Conservation (phyloP, 192 early-diverging fungal genomes). For the Coemansia sp. region DNA sequence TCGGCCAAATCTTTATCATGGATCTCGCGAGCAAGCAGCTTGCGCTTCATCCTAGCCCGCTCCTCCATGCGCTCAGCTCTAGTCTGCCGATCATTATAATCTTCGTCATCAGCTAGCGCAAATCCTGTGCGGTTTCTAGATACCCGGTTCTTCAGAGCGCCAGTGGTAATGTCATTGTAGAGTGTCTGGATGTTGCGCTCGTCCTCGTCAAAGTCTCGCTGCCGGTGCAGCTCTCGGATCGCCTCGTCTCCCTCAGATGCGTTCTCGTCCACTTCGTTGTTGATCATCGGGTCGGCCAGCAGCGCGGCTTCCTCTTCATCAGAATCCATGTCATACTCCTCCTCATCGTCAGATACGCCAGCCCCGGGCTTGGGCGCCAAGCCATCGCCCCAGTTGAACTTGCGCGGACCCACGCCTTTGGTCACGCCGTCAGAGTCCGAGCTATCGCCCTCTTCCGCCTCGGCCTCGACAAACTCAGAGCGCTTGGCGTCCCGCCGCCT, state of each 20-base stretch:
- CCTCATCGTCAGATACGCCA: constrained; percentile 18
- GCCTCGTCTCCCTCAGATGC: constrained; percentile 25
- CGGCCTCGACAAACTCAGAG: constrained; percentile 56
- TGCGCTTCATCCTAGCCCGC: constrained; percentile 19
- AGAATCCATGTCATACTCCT: constrained; percentile 40
- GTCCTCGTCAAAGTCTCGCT: constrained; percentile 45
- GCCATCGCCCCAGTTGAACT: constrained; percentile 43
- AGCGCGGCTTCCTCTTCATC: constrained; percentile 45
- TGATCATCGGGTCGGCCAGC: constrained; percentile 50
- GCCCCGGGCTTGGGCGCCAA: not conserved
- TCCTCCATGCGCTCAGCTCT: constrained; percentile 54
- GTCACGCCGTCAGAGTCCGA: constrained; percentile 33
- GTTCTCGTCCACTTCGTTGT: constrained; percentile 29
- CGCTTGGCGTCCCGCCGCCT: constrained; percentile 14
- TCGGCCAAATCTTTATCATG: constrained; percentile 42
- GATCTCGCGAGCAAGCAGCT: constrained; percentile 38
- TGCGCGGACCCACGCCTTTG: constrained; percentile 14
- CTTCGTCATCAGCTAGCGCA: constrained; percentile 37
- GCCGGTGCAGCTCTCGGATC: constrained; percentile 42
- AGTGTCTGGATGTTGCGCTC: constrained; percentile 42
- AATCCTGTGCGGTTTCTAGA: constrained; percentile 14
- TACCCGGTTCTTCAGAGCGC: constrained; percentile 23
- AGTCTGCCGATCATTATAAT: constrained; percentile 49
- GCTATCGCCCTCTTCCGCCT: constrained; percentile 54
- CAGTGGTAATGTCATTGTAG: constrained; percentile 45